These are phyloP conservation scores for Penicillium steckii DNA, from an alignment of 495 filamentous ascomycete genomes.

Conservation along the genomic window DNA sequence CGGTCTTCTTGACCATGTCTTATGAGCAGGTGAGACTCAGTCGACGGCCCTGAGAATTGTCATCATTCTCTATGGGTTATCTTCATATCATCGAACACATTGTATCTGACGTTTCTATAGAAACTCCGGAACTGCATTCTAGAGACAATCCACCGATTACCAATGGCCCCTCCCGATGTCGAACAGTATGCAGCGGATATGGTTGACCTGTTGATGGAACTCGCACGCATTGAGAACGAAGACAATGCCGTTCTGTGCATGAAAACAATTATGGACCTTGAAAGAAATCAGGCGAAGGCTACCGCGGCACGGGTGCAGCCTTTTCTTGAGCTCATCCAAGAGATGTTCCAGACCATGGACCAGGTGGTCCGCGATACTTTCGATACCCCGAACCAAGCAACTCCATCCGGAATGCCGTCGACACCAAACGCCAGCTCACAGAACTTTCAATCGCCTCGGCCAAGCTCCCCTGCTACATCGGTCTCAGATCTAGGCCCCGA, in stretches of 20 bases:
- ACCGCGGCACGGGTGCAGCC: constrained; percentile 77
- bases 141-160: constrained; percentile 91
- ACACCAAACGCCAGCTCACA: constrained; percentile 72
- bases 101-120: constrained; percentile 42
- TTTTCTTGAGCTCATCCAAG: constrained; percentile 88
- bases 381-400: constrained; percentile 65
- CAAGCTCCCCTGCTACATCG: constrained; percentile 82
- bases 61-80: neutral
- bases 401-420: constrained; percentile 66
- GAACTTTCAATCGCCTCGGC: constrained; percentile 80
- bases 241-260: constrained; percentile 97
- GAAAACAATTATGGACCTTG: constrained; percentile 95
- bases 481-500: constrained; percentile 73
- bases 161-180: constrained; percentile 76
- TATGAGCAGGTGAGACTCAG: constrained; percentile 67
- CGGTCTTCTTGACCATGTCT: constrained; percentile 86
- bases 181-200: constrained; percentile 84
- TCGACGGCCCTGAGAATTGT: neutral
- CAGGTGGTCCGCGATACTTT: constrained; percentile 91
- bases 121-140: constrained; percentile 88
- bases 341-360: constrained; percentile 93
- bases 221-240: constrained; percentile 91
- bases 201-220: constrained; percentile 81
- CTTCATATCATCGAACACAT: neutral
- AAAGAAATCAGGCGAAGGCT: constrained; percentile 85